Base-by-base conservation (phyloP, 75 land plant species). In the Pinus tabuliformis region DNA sequence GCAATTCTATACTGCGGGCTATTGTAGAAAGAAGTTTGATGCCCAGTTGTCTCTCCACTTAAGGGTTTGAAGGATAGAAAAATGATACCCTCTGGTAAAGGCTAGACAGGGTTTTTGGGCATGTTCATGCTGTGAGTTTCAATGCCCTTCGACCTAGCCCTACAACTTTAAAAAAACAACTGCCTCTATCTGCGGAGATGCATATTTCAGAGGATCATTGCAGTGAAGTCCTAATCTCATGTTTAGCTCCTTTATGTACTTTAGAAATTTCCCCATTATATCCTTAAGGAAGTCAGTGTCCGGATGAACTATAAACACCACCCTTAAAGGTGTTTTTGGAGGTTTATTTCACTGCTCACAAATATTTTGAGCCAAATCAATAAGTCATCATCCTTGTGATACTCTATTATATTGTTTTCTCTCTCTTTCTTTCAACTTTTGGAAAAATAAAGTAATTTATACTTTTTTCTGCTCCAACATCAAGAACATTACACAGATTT, bases 361-460 rank as follows among this genome's bases (percentile, higher is more conserved):
- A 66, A 97, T 97, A 62, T 90, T 94, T 20, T 98, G 95, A 18
- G 93, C 98, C 74, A 94, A 89, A 81, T 97, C 99, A 78, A 97
- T 97, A 56, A 97, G 83, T 94, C 93, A 91, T 97, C 99, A 97
- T 97, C 70, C 99, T 88, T 22, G 88, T 45, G 36, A 97, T 95
- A 88, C 99, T 92, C 79, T 73, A 77, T 97, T 26, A 98, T 80
- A 97, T 97, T 3, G 90, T 89, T 22, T 92, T 87, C 52, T 81
- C 92, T 36, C 86, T 89, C 99, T 95, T 81, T 77, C 98, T 92
- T 80, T 81, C 83, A 73, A 84, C 82, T 63, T 82, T 70, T 66
- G 95, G 98, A 77, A 94, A 92, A 56, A 77, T 70, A 76, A 95
- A 97, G 66, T 88, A 92, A 75, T 97, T 98, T 77, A 97, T 87